Percentiles rank a stretch among this genome's conserved stretches.
Evolutionary conservation across 495 filamentous ascomycete genomes (phyloP).

Genomic region (Acidiella bohemica): DNA sequence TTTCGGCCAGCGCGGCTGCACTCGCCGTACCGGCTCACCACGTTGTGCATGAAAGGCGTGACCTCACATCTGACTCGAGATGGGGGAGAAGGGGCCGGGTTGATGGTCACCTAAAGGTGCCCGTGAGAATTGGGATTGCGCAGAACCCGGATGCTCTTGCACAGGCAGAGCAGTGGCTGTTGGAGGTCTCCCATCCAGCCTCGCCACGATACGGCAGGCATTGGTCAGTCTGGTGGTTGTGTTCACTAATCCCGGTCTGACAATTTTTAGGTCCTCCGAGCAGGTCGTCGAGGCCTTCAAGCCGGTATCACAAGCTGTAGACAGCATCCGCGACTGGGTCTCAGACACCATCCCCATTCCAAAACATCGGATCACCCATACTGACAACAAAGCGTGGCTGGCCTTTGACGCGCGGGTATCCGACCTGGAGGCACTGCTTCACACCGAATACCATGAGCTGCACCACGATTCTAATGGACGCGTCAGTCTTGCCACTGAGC

Average conservation of each 20-base stretch:
- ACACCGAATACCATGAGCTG: constrained; percentile 16
- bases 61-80: neutral
- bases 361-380: constrained; percentile 8
- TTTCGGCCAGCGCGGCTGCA: no score
- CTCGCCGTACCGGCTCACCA: constrained; percentile 2
- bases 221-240: constrained; percentile 4
- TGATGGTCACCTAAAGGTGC: constrained; percentile 7
- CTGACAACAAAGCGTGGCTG: constrained; percentile 20
- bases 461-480: constrained; percentile 9
- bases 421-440: constrained; percentile 11
- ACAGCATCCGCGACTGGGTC: constrained; percentile 10
- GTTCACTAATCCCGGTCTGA: neutral
- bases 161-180: constrained; percentile 10
- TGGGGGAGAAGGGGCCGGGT: constrained; percentile 14
- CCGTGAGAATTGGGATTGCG: constrained; percentile 13
- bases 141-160: constrained; percentile 12
- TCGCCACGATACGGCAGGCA: constrained; percentile 14
- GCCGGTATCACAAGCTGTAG: constrained; percentile 1
- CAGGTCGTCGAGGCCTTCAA: constrained; percentile 7
- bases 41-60: constrained; percentile 14
- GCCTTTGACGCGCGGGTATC: constrained; percentile 15
- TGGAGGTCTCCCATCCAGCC: constrained; percentile 16
- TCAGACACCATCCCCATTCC: neutral
- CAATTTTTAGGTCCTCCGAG: neutral
- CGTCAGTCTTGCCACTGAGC: constrained; percentile 9